These are phyloP conservation scores for Rossbeevera mucosa DNA, from an alignment of 768 basidiomycete genomes.

Conservation along the genomic window DNA sequence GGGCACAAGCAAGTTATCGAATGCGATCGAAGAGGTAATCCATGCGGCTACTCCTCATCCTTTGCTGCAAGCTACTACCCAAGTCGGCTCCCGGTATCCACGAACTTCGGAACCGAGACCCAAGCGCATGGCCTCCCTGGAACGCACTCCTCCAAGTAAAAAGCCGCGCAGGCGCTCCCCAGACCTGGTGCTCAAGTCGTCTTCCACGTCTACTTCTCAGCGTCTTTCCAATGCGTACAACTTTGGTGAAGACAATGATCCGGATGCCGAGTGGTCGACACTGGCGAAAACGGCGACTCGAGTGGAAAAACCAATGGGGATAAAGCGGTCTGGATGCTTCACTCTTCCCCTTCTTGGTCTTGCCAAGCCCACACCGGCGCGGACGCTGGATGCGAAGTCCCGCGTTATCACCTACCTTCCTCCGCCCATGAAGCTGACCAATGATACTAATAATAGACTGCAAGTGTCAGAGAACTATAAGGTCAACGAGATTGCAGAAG, in stretches of 20 bases:
- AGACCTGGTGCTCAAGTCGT: not conserved
- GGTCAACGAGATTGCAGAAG: not conserved
- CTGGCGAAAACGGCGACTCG: not conserved
- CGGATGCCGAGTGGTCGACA: conserved; percentile 21
- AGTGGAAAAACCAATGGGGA: not conserved
- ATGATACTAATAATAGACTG: not conserved
- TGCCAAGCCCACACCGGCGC: not conserved
- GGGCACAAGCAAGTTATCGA: not conserved
- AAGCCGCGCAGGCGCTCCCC: not conserved
- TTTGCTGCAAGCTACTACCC: not conserved
- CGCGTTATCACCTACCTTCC: conserved; percentile 30
- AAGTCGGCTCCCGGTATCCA: not conserved
- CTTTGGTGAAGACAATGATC: conserved; percentile 19
- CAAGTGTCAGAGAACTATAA: not conserved
- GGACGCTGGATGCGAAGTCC: not conserved
- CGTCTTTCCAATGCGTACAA: conserved; percentile 12
- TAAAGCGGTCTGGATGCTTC: conserved; percentile 19
- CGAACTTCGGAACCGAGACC: conserved; percentile 6
- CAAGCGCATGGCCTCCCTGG: conserved; percentile 4
- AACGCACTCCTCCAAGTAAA: conserved; percentile 1
- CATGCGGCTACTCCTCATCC: not conserved
- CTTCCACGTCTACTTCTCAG: not conserved
- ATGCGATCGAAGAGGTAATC: conserved; percentile 1
- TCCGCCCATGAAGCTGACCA: conserved; percentile 12
- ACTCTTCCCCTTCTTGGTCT: conserved; percentile 16